phyloP scores from a whole-genome alignment of 148 eudicot species.

The Gaultheria prostrata region DNA sequence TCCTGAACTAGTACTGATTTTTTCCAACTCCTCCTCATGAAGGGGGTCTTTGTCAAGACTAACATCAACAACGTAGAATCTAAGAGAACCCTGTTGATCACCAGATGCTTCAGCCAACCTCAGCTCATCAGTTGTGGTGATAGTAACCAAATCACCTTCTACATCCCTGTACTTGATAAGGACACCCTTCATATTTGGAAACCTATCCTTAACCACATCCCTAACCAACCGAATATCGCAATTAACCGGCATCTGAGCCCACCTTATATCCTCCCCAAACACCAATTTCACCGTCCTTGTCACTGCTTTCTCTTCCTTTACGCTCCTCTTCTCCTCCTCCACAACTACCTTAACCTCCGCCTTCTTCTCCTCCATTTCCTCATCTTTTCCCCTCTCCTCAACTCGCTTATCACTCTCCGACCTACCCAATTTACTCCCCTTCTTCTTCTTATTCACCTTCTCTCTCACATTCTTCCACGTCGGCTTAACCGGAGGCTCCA shows the following conservation, averaged over 20 bases:
- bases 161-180: conserved; percentile 84
- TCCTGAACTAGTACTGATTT: conserved; percentile 17
- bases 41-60: conserved; percentile 80
- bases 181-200: conserved; percentile 71
- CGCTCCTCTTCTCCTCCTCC: conserved; percentile 63
- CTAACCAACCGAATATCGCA: conserved; percentile 59
- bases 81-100: conserved; percentile 60
- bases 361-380: conserved; percentile 29
- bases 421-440: conserved; percentile 25
- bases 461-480: conserved; percentile 39
- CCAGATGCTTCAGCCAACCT: conserved; percentile 68
- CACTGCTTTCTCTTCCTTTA: conserved; percentile 55
- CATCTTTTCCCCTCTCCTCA: conserved; percentile 15
- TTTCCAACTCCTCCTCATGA: conserved; percentile 40
- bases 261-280: conserved; percentile 83
- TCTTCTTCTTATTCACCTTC: conserved; percentile 38
- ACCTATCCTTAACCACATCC: conserved; percentile 75
- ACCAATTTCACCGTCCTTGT: conserved; percentile 73
- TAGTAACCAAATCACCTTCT: conserved; percentile 91
- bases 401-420: conserved; percentile 18
- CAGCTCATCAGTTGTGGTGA: conserved; percentile 79
- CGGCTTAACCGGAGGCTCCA: conserved; percentile 32
- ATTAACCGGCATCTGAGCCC: conserved; percentile 65
- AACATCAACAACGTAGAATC: conserved; percentile 76
- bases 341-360: conserved; percentile 76